Evolutionary conservation across 2,329 filamentous ascomycete species (phyloP), one percentile per base, ranked within the genome.

Genomic region (Ophiostoma sp.): DNA sequence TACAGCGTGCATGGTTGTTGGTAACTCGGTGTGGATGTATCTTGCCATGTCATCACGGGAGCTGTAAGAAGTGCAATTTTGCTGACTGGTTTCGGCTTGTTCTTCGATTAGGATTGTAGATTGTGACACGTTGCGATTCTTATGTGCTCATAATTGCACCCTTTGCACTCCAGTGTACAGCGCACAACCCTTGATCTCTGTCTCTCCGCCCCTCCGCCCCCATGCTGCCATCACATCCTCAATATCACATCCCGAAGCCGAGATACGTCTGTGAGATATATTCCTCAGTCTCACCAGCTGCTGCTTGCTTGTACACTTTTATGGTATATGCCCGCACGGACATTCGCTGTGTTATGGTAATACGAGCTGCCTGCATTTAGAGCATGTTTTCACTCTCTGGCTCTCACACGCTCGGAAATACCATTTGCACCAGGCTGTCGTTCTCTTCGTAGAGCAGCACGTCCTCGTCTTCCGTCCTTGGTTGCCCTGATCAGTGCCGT

Each of bases 251-350:
- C 39, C 36, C 39, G 44, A 57, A 44, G 8, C 33, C 62, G 52
- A 36, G 35, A 68, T 41, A 27, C 39, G 41, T 52, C 33, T 69
- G 39, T 44, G n/a, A 69, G 27, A 65, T 33, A 36, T 48, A 36
- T 17, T 48, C 44, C 44, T 48, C 44, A 48, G 7, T 36, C 60
- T 54, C 39, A 69, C 57, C 48, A 27, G 23, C 31, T n/a, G 13
- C 31, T 10, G 31, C 36, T 15, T 36, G 20, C 17, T n/a, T 48
- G 17, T 48, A 15, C 17, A 48, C 36, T 48, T 48, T 20, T n/a
- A 5, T 48, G 44, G 6, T 48, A 64, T 41, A 65, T 36, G 17
- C 57, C 57, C 57, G 57, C 57, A 62, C 57, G 57, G 57, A 44
- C 62, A 35, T 31, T 48, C 44, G 20, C 44, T n/a, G 17, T 48